Conservation (phyloP, 192 early-diverging fungal genomes). For the Coemansia nantahalensis region DNA sequence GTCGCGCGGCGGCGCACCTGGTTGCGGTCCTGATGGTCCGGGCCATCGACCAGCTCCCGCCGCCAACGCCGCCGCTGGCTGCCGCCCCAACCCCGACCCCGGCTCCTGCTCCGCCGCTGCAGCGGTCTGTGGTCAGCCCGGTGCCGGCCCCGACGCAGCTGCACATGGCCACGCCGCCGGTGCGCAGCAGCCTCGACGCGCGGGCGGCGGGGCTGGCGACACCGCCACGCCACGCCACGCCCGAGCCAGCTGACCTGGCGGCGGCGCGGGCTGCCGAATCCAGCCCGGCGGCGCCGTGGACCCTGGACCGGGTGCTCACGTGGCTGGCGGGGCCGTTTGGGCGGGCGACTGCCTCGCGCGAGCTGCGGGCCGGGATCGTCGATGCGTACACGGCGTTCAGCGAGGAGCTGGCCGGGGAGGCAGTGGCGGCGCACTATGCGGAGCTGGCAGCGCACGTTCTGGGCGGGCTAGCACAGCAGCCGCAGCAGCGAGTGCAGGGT, state of each 20-base stretch:
- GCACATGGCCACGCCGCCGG: neutral
- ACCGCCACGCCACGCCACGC: neutral
- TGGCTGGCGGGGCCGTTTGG: conserved; percentile 64
- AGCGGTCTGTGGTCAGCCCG: no score
- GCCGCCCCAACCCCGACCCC: neutral
- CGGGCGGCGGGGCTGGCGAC: neutral
- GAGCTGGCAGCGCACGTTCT: conserved; percentile 67
- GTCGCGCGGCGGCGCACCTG: conserved; percentile 19
- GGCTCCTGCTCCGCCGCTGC: neutral
- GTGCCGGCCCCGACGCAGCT: no score
- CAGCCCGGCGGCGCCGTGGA: conserved; percentile 18
- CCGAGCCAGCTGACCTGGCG: no score
- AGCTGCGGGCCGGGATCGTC: conserved; percentile 72
- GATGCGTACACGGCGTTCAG: conserved; percentile 77
- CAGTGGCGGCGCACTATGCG: conserved; percentile 74
- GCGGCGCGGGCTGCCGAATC: no score
- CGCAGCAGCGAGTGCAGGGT: conserved; percentile 15
- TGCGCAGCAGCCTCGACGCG: conserved; percentile 13
- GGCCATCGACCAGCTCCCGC: neutral
- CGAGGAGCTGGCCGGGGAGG: conserved; percentile 63
- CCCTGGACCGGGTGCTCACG: conserved; percentile 66
- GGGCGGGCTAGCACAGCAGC: conserved; percentile 36
- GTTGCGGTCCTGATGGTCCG: conserved; percentile 29
- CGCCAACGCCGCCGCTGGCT: neutral
- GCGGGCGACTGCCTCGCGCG: conserved; percentile 60